These are phyloP conservation scores for Russula sp. DNA, from an alignment of 768 basidiomycete species.

Conservation along the genomic window DNA sequence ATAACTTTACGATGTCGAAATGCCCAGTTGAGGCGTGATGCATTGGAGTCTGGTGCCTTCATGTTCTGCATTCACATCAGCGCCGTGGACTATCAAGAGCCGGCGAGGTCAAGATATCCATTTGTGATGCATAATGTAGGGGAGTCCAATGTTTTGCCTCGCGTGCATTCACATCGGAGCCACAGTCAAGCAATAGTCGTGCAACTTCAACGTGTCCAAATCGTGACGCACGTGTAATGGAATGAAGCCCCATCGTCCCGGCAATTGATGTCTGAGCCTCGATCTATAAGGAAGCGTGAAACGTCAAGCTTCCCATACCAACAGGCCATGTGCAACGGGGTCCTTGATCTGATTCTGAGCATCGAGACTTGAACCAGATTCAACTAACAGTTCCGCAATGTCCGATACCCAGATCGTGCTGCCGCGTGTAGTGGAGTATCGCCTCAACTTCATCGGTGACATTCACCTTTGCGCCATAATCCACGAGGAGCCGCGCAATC, in stretches of 20 bases:
- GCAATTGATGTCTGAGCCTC: neutral
- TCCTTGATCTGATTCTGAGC: neutral
- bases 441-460: too few species aligned
- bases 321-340: neutral
- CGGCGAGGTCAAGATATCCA: neutral
- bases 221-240: neutral
- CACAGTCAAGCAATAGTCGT: neutral
- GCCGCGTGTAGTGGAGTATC: neutral
- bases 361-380: neutral
- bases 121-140: neutral
- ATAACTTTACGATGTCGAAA: neutral
- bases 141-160: neutral
- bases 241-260: neutral
- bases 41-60: neutral
- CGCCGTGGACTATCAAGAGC: neutral
- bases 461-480: neutral
- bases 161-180: neutral
- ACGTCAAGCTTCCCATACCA: neutral
- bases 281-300: neutral
- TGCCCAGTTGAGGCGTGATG: neutral
- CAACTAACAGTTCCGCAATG: neutral
- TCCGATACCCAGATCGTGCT: neutral
- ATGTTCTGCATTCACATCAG: neutral
- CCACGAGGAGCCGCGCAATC: neutral
- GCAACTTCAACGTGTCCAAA: neutral